Conservation (phyloP, 148 eudicot species). For the Beta vulgaris region DNA sequence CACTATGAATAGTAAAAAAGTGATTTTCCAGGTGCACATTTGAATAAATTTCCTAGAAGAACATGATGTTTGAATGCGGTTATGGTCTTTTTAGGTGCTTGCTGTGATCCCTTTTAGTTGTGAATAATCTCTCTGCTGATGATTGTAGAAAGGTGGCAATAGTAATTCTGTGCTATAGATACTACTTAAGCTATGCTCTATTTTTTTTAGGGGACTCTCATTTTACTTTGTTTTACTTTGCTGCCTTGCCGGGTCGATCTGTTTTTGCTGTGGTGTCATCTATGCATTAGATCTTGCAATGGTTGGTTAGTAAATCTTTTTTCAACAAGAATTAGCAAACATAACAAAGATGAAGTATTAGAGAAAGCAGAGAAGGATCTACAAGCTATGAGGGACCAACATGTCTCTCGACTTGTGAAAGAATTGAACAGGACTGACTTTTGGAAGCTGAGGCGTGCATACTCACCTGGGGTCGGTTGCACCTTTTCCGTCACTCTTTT, state of each 20-base stretch:
- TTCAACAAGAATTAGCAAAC: constrained; percentile 71
- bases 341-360: constrained; percentile 76
- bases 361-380: constrained; percentile 91
- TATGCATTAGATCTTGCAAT: constrained; percentile 1
- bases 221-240: background rate
- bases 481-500: constrained; percentile 18
- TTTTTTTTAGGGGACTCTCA: background rate
- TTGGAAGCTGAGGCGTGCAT: constrained; percentile 96
- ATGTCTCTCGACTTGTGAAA: constrained; percentile 68
- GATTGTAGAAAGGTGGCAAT: background rate
- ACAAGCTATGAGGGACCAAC: constrained; percentile 64
- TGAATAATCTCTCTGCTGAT: background rate
- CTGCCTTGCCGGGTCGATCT: background rate
- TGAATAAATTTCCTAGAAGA: constrained; percentile 31
- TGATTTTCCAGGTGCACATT: constrained; percentile 99
- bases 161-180: background rate
- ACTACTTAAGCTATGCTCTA: background rate
- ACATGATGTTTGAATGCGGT: background rate
- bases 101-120: background rate
- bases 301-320: constrained; percentile 8
- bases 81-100: background rate
- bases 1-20: constrained; percentile 96
- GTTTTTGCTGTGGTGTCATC: constrained; percentile 1
- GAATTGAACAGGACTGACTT: constrained; percentile 83
- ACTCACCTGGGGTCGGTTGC: constrained; percentile 92